phyloP scores from a whole-genome alignment of 805 yeast genomes.

The Lipomyces spencermartinsiae region DNA sequence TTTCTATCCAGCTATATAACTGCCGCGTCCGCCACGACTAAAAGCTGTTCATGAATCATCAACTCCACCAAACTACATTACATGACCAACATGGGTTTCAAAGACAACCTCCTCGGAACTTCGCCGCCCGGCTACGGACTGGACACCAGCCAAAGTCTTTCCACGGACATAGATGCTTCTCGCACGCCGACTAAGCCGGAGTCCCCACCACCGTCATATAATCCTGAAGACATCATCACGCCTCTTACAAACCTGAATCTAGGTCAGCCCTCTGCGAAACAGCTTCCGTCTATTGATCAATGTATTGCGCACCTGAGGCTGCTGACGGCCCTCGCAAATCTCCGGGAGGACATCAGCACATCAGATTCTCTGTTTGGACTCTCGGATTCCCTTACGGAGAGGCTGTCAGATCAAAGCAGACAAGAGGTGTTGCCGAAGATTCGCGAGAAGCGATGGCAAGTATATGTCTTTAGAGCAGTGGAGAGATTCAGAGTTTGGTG shows the following conservation, averaged over 20 bases:
- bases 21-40: not conserved
- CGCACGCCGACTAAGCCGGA: conserved; percentile 1
- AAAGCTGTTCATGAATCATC: not conserved
- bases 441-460: conserved; percentile 12
- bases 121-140: conserved; percentile 7
- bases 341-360: conserved; percentile 9
- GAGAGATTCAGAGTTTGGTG: conserved; percentile 8
- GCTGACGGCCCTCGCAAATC: conserved; percentile 9
- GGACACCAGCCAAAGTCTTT: not conserved
- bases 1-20: not conserved
- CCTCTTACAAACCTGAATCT: conserved; percentile 7
- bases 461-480: conserved; percentile 7
- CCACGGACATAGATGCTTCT: not conserved
- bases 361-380: conserved; percentile 2
- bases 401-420: not conserved
- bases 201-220: not conserved
- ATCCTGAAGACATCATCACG: not conserved
- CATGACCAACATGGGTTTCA: conserved; percentile 3
- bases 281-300: conserved; percentile 7
- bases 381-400: conserved; percentile 3
- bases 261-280: not conserved
- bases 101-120: not conserved
- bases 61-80: not conserved
- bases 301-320: conserved; percentile 7
- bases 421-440: conserved; percentile 8